Percentiles rank a stretch among this genome's conserved stretches.
phyloP scores from a whole-genome alignment of 1,284 basidiomycete species.

The Ustilago sp. region DNA sequence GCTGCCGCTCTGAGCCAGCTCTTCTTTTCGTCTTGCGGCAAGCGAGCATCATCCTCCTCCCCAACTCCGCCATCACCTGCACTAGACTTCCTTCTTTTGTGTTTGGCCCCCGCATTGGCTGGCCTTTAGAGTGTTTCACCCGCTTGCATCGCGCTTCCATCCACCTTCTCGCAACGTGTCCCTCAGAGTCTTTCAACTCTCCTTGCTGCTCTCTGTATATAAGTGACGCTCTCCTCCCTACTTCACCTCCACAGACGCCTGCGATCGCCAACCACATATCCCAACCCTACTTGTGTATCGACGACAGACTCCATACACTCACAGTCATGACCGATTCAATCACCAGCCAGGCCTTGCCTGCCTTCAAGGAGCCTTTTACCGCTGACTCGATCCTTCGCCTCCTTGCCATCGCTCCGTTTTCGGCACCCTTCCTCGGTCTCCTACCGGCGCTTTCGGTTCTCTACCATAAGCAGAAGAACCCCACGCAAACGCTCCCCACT shows the following conservation, averaged over 20 bases:
- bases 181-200: neutral
- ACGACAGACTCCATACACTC: neutral
- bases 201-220: neutral
- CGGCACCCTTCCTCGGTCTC: constrained; percentile 56
- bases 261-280: neutral
- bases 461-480: constrained; percentile 45
- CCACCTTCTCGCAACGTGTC: neutral
- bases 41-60: constrained; percentile 26
- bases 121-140: neutral
- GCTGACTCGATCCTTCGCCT: constrained; percentile 52
- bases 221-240: neutral
- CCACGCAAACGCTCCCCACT: constrained; percentile 6
- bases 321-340: constrained; percentile 19
- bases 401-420: constrained; percentile 58
- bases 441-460: constrained; percentile 55
- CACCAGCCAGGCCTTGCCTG: constrained; percentile 17
- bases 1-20: neutral
- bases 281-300: neutral
- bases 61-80: neutral
- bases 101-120: neutral
- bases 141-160: neutral
- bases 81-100: neutral
- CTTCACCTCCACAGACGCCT: neutral
- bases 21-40: neutral
- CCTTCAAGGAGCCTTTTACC: constrained; percentile 54